Base-by-base conservation (phyloP, 352 stramenopile species). In the Bremia lactucae region DNA sequence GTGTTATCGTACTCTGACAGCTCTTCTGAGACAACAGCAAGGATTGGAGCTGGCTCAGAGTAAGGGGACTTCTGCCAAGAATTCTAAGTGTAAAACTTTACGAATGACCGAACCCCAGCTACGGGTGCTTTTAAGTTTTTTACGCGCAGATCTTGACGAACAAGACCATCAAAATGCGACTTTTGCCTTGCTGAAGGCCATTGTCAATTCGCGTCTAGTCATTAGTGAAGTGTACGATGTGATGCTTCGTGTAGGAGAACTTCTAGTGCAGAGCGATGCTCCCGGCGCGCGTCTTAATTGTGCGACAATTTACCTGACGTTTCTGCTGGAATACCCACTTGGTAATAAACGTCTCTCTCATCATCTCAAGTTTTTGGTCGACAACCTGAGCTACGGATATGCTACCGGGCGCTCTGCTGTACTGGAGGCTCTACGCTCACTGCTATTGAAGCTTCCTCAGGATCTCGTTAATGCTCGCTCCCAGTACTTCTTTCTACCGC, bases 191-290 rank as follows among this genome's bases (percentile, higher is more conserved):
- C 67, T 97, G 4, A 97, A 96, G 51, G 74, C 84, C 13, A 88
- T 98, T 42, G 75, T 92, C 26, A 77, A 81, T 21, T 94, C 84
- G 4, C 84, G 72, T 15, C 92, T 95, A 22, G 76, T 97, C 9
- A 94, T 96, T 35, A 69, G 90, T 33, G 92, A 97, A 55, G 81
- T 98, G 44, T 98, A 98, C 62, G 94, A 98, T 55, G 70, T 98
- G 10, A 96, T 98, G 71, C 77, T 97, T 34, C 83, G 80, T 37
- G 76, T 98, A 16, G 81, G 95, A 5, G 86, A 97, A 63, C 71
- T 98, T 37, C 70, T 96, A 15, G 90, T 98, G 35, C 86, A 95
- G 47, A 97, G 83, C 50, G 83, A 96, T 31, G 86, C 90, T 11
- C 62, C 77, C 36, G 83, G 74, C 16, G 77, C 96, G 18, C 83